Base-by-base conservation (phyloP, 306 rosid species). In the Lotus japonicus region DNA sequence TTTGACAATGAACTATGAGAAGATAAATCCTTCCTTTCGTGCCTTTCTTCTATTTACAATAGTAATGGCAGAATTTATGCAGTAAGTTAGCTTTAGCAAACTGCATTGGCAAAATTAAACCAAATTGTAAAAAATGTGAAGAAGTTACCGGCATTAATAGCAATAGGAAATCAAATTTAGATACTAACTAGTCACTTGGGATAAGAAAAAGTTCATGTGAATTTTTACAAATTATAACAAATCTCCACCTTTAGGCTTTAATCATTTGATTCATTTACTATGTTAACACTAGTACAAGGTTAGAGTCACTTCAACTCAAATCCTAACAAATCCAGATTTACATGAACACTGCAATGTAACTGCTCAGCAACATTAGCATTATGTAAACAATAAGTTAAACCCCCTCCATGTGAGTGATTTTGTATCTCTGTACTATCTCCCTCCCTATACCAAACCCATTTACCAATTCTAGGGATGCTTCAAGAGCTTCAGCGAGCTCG, bases 401-500 rank as follows among this genome's bases (percentile, higher is more conserved):
- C 38, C 68, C 56, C 66, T 33, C 71, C n/a, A 35, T 73, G 72
- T 73, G 39, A 77, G 38, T 41, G 58, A 46, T 75, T 52, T 42
- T 43, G 72, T 80, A 63, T 68, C 78, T 62, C 48, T 50, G 52
- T 71, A 58, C 58, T 58, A 19, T 38, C 69, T 70, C 73, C 44
- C 76, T 23, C 71, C 33, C 65, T 49, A 70, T 55, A 46, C 62
- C 74, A 66, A 66, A 33, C 62, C 52, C 58, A 45, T 11, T 21
- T 9, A 50, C 79, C 60, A 73, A 64, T 54, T 14, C 6, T 21
- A 28, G 23, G 19, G 28, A 55, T 23, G 61, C 67, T 66, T 65
- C 59, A 74, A 39, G 18, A 78, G 38, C 3, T 63, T 85, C 79
- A 84, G n/a, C 81, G 70, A 36, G 88, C 76, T 68, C 84, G 88